Base-by-base conservation (phyloP, 2,329 filamentous ascomycete species). In the Dactylellina drechsleri region DNA sequence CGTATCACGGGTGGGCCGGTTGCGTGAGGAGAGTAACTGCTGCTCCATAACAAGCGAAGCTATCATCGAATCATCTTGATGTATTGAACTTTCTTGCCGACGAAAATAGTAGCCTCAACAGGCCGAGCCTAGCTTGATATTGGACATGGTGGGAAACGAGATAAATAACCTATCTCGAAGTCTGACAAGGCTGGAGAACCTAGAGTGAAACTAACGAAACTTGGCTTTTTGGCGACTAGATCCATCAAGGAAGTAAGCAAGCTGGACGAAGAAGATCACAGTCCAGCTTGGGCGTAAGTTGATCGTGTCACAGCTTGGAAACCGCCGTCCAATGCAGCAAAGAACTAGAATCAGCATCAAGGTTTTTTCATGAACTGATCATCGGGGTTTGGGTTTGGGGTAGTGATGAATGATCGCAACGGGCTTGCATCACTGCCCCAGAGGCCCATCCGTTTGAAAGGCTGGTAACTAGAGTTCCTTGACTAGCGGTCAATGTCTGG, bases 61-160 rank as follows among this genome's bases (percentile, higher is more conserved):
- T 36, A 18, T 61, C 23, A 70, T 57, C 66, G 66, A 70, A 70
- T 70, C 66, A 70, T 68, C 49, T 68, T 28, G 40, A 36, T 40
- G 23, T 2, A 31, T 41, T 60, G 50, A 52, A 18, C 26, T 65
- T 28, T 59, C 56, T n/a, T 53, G 13, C 61, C 50, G 68, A 74
- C 62, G 68, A 74, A 66, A 67, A 74, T 67, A 74, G 70, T 45
- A 74, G 57, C 54, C 62, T 66, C 58, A 67, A 73, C 61, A 61
- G 49, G 60, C 41, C 47, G 40, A 65, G 67, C 36, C 40, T 65
- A 59, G 67, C 23, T 62, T 36, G 23, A 57, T 36, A 36, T 36
- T 36, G 31, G 31, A 36, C 31, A 7, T 7, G 31, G 31, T 36
- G 31, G 31, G 31, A 36, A 36, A 36, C 31, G 31, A 36, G 31